phyloP scores from a whole-genome alignment of 345 rosid species.

The Salix exigua region DNA sequence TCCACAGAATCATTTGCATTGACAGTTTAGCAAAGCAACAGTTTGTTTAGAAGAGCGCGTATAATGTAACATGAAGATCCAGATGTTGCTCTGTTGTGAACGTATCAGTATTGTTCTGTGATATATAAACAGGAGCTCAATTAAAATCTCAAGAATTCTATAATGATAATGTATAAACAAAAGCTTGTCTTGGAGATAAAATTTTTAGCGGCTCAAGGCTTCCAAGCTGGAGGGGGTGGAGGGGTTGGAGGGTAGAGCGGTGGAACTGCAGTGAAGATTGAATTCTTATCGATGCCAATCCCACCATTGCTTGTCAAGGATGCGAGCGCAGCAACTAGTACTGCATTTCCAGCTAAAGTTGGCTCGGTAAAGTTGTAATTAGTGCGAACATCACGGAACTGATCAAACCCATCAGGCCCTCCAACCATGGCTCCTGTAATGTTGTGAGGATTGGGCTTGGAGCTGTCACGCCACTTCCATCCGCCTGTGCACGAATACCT shows the following conservation, averaged over 20 bases:
- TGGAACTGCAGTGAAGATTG: constrained; percentile 65
- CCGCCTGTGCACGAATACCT: constrained; percentile 74
- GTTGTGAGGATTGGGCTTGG: constrained; percentile 58
- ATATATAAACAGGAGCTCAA: neutral
- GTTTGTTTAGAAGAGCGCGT: neutral
- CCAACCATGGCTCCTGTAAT: constrained; percentile 88
- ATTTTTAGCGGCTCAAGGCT: constrained; percentile 38
- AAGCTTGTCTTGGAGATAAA: neutral
- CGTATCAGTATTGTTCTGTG: neutral
- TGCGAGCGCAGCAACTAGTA: constrained; percentile 70
- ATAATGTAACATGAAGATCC: neutral
- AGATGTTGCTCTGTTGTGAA: neutral
- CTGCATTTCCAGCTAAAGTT: constrained; percentile 74
- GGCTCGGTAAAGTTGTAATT: constrained; percentile 70
- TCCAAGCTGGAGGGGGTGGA: constrained; percentile 85
- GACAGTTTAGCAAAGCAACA: neutral
- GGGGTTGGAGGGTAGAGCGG: constrained; percentile 69
- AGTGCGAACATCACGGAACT: constrained; percentile 50
- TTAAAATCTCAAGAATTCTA: neutral
- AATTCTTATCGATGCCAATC: constrained; percentile 49
- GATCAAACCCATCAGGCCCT: constrained; percentile 69
- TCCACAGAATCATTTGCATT: neutral
- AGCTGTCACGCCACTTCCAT: constrained; percentile 55
- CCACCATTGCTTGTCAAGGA: constrained; percentile 63
- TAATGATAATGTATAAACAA: no score